Base-by-base conservation (phyloP, 1,284 basidiomycete genomes). In the Cutaneotrichosporon sp. region DNA sequence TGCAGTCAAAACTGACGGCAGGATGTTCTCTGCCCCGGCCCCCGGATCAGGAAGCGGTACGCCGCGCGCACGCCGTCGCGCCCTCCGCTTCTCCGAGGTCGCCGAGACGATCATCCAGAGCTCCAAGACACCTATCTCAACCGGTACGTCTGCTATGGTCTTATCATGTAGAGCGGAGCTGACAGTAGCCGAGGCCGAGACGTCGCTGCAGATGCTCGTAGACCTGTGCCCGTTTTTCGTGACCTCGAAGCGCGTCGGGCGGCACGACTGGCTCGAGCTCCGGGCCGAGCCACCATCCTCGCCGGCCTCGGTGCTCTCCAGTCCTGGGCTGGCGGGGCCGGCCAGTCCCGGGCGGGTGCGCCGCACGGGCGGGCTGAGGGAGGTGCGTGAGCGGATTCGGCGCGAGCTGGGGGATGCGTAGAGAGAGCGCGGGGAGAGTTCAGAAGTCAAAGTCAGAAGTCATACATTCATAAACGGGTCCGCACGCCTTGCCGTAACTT, bases 171-270 rank as follows among this genome's bases (percentile, higher is more conserved):
- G n/a, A n/a, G n/a, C n/a, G n/a, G n/a, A n/a, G n/a, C n/a, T n/a
- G n/a, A n/a, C n/a, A n/a, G n/a, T n/a, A n/a, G n/a, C 79, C 25
- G 81, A 82, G 68, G 80, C 80, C 0, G 66, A 73, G 51, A 67
- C 76, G 14, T 78, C 78, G 1, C 66, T 82, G 8, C 59, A 71
- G 6, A 65, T 81, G 51, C 70, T 82, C 14, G 72, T 74, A 0
- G 60, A 73, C 13, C 69, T 81, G 14, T 81, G 79, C 60, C 81
- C 81, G 1, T 75, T 73, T 65, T 82, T 82, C 68, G 64, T 82
- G 13, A 65, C 61, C 3, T 61, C 64, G 38, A 72, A 76, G 57
- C 66, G 61, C 0, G 70, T 81, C n/a, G 75, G 67, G 4, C 62
- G 65, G 42, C 69, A 75, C 58, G 75, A 77, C 52, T 81, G 79